phyloP scores from a whole-genome alignment of 345 rosid genomes.

The Kandelia obovata region DNA sequence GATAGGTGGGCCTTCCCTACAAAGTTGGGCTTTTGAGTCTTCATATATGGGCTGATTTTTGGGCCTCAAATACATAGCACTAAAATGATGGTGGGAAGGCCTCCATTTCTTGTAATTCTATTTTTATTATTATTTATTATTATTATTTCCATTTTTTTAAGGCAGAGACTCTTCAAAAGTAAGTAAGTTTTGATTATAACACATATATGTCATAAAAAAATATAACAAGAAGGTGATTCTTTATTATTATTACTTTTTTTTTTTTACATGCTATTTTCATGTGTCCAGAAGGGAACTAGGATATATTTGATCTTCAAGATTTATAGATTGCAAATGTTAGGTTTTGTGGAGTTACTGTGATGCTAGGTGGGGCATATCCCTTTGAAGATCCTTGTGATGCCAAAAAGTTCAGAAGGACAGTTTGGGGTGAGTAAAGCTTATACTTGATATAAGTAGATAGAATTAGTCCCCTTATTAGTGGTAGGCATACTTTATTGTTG shows the following conservation, averaged over 20 bases:
- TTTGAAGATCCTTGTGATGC: constrained; percentile 28
- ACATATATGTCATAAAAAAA: too few relatives aligned
- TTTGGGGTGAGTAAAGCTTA: constrained; percentile 17
- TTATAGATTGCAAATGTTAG: constrained; percentile 24
- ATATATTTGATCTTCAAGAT: constrained; percentile 9
- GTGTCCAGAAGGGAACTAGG: background rate
- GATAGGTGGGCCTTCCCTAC: too few relatives aligned
- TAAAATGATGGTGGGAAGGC: too few relatives aligned
- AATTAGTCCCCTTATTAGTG: background rate
- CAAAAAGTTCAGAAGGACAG: constrained; percentile 22
- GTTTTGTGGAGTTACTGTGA: constrained; percentile 28
- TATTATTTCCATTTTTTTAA: too few relatives aligned
- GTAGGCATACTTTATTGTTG: background rate
- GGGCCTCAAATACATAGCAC: too few relatives aligned
- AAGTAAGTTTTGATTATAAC: background rate
- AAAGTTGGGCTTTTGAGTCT: too few relatives aligned
- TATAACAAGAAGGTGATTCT: too few relatives aligned
- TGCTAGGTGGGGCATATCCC: constrained; percentile 25
- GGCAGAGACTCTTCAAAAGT: constrained; percentile 63
- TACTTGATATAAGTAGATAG: too few relatives aligned
- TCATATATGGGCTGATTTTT: too few relatives aligned
- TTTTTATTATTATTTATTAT: too few relatives aligned
- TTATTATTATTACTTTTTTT: too few relatives aligned
- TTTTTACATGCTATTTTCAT: background rate
- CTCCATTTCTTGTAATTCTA: too few relatives aligned